Evolutionary conservation across 176 grass and related monocot species (phyloP), one percentile per base, ranked within the genome.

Genomic region (Carex scoparia): DNA sequence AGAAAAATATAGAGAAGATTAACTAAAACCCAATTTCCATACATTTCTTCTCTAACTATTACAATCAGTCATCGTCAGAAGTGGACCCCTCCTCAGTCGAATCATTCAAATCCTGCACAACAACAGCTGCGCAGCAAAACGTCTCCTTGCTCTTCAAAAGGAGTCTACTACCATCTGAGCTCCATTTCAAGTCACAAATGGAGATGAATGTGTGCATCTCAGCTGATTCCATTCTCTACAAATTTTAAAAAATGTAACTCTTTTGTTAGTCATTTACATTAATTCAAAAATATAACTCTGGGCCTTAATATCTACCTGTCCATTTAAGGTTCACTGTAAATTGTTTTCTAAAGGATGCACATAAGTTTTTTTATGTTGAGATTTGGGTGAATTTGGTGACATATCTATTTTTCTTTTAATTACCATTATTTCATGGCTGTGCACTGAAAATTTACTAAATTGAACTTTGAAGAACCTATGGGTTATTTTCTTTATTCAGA

Each of bases 121-220:
- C 85, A 1, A 94, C 79, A 23, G 89, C 89, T 55, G 96, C 89
- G 28, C 96, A 98, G 84, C 93, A 98, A 80, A 95, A 98, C 6
- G 71, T 88, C 18, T 98, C 96, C 7, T 89, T 87, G 44, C 91
- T 93, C 88, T 98, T 98, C 48, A 98, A 86, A 19, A 98, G 91
- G 49, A 98, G 93, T 23, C 88, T 90, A 65, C 78, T 88, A 44
- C 96, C 96, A 79, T 88, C 87, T 0, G 85, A 90, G 61, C 77
- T 98, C 96, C 96, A 98, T 86, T 95, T 98, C 90, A 98, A 83
- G 63, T 98, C 96, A 10, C 89, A 54, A 32, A 89, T 88, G 49
- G 79, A 69, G 61, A 99, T n/a, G n/a, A n/a, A n/a, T n/a, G n/a
- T n/a, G n/a, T n/a, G n/a, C n/a, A n/a, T n/a, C n/a, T 23, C 23